Evolutionary conservation across 139 green algal species (phyloP), one percentile per base, ranked within the genome.

Genomic region (Penium margaritaceum): DNA sequence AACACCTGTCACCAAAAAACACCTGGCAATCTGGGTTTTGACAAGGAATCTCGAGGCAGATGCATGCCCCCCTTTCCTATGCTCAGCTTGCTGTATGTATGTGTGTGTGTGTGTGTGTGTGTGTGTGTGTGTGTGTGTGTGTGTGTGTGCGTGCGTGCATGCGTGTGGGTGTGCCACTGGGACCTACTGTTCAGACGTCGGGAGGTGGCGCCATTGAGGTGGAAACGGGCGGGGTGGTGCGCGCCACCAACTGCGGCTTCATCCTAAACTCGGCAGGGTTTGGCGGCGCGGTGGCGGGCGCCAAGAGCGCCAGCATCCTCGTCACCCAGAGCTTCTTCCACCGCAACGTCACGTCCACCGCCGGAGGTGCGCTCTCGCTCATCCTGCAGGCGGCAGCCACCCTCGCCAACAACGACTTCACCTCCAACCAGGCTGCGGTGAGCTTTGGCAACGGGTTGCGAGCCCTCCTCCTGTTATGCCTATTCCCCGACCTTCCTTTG

Each of bases 261-360:
- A 60, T 60, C 47, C 47, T n/a, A n/a, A 60, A 60, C 47, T 60
- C 30, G n/a, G 47, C 47, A 24, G 47, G 47, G 47, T 60, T 60
- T 24, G 47, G 47, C 47, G 47, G 47, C 15, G 47, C 47, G 3
- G 47, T 60, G 47, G 29, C 47, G 47, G n/a, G 29, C 3, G 47
- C 47, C 0, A 60, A 60, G 47, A 24, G 47, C 47, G 47, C 47
- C n/a, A 5, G 30, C n/a, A 60, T 60, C n/a, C 29, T 24, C n/a
- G 47, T 24, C n/a, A 24, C 29, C 21, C n/a, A 5, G 15, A 60
- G 30, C 47, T n/a, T 60, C 12, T 60, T 60, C 19, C 47, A 60
- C 17, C 47, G 47, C 47, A 60, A 60, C 47, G 30, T 60, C n/a
- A 24, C 47, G 47, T 60, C 47, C n/a, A 60, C 47, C 21, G 47